phyloP scores from a whole-genome alignment of 441 rosid species.

The Jatropha multifida region DNA sequence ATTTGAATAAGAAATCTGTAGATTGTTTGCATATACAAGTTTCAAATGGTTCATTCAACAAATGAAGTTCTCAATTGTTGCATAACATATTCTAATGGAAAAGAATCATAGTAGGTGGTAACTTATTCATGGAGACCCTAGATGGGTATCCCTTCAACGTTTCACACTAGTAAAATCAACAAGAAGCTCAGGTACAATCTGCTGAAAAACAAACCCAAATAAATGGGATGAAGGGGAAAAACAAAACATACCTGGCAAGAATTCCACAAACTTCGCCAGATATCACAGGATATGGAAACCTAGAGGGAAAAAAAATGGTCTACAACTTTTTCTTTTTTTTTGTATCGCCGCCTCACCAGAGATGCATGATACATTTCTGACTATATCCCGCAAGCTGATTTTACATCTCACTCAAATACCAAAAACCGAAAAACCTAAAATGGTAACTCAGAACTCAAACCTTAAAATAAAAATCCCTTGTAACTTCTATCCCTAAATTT shows the following conservation, averaged over 20 bases:
- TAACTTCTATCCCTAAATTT: conserved; percentile 48
- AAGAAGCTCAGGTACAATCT: conserved; percentile 62
- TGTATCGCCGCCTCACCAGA: conserved; percentile 59
- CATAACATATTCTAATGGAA: conserved; percentile 25
- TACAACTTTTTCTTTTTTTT: conserved; percentile 26
- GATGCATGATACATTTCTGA: conserved; percentile 60
- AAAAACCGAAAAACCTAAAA: conserved; percentile 27
- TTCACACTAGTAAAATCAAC: conserved; percentile 63
- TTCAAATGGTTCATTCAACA: not conserved
- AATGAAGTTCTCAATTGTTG: conserved; percentile 18
- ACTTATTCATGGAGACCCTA: conserved; percentile 71
- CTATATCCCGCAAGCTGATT: conserved; percentile 62
- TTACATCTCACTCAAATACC: conserved; percentile 52
- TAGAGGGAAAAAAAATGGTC: conserved; percentile 30
- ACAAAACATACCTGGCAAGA: conserved; percentile 40
- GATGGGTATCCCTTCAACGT: conserved; percentile 53
- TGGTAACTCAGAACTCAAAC: conserved; percentile 52
- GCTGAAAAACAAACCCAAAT: conserved; percentile 48
- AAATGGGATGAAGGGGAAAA: conserved; percentile 30
- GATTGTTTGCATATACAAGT: no score
- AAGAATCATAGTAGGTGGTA: conserved; percentile 43
- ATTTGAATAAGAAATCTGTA: no score
- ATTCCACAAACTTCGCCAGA: conserved; percentile 41
- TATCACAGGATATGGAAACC: conserved; percentile 38
- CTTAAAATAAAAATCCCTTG: conserved; percentile 61